Evolutionary conservation across 2,329 filamentous ascomycete species (phyloP).

Genomic region (Sporothrix variecibatus): DNA sequence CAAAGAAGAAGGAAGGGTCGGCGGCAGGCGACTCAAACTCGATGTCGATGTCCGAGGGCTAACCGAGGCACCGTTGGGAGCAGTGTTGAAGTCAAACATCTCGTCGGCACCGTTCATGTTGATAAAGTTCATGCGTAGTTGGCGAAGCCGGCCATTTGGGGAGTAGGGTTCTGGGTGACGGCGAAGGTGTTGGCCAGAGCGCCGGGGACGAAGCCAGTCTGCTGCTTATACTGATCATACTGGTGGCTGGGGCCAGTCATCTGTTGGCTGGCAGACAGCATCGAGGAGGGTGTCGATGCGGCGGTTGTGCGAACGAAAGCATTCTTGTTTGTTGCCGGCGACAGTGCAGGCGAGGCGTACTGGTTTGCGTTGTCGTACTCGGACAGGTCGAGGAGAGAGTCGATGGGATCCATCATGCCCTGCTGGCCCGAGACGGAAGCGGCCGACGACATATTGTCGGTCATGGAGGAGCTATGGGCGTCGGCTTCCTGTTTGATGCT

Average conservation of each 20-base stretch:
- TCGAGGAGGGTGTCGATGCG: conserved; percentile 51
- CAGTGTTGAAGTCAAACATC: conserved; percentile 71
- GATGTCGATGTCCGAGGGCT: conserved; percentile 68
- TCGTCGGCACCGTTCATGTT: conserved; percentile 62
- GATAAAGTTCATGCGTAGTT: conserved; percentile 51
- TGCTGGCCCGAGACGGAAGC: conserved; percentile 38
- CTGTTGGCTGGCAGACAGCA: conserved; percentile 56
- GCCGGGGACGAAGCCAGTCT: conserved; percentile 87
- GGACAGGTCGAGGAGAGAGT: conserved; percentile 61
- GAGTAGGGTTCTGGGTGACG: conserved; percentile 63
- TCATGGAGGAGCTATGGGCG: conserved; percentile 24
- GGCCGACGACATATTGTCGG: conserved; percentile 34
- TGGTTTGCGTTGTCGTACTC: conserved; percentile 61
- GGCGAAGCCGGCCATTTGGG: conserved; percentile 55
- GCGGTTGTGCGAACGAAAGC: conserved; percentile 50
- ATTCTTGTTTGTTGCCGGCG: conserved; percentile 56
- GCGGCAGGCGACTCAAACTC: conserved; percentile 60
- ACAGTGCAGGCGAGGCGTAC: conserved; percentile 60
- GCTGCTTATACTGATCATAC: conserved; percentile 93
- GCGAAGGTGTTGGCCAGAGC: conserved; percentile 79
- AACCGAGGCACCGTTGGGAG: conserved; percentile 61
- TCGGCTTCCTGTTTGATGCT: conserved; percentile 30
- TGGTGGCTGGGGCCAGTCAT: conserved; percentile 86
- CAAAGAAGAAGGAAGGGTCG: conserved; percentile 66
- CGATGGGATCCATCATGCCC: conserved; percentile 50